Evolutionary conservation across 2,329 filamentous ascomycete genomes (phyloP).

Genomic region (Dothideomycetidae sp.): DNA sequence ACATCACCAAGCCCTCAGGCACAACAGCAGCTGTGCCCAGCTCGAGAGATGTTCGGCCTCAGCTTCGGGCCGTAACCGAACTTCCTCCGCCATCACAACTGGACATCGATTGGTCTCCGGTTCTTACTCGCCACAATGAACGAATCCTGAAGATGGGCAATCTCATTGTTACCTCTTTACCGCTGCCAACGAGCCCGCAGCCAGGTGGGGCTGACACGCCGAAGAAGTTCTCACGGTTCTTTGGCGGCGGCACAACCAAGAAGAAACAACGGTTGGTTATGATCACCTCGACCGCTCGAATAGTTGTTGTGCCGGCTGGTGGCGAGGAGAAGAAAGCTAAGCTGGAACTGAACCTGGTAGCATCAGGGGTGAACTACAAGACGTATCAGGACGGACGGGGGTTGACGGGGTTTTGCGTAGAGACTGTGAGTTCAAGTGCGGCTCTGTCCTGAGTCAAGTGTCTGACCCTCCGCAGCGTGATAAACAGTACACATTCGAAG

Average conservation of each 20-base stretch:
- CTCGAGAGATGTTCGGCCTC: slow-evolving; percentile 35
- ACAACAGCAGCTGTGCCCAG: slow-evolving; percentile 5
- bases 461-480: slow-evolving; percentile 48
- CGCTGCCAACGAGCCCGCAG: slow-evolving; percentile 59
- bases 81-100: slow-evolving; percentile 90
- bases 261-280: slow-evolving; percentile 88
- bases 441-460: background rate
- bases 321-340: slow-evolving; percentile 95
- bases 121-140: slow-evolving; percentile 80
- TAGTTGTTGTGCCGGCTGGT: slow-evolving; percentile 78
- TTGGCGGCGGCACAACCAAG: slow-evolving; percentile 79
- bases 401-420: slow-evolving; percentile 74
- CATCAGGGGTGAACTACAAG: slow-evolving; percentile 61
- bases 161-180: slow-evolving; percentile 66
- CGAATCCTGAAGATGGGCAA: slow-evolving; percentile 91
- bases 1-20: slow-evolving; percentile 4
- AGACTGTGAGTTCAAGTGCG: slow-evolving; percentile 56
- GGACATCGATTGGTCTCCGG: slow-evolving; percentile 97
- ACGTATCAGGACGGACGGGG: slow-evolving; percentile 77
- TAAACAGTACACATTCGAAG: slow-evolving; percentile 85
- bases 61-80: slow-evolving; percentile 79
- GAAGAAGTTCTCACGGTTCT: slow-evolving; percentile 86
- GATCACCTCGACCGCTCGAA: slow-evolving; percentile 80
- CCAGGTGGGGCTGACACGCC: slow-evolving; percentile 44
- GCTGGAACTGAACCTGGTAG: slow-evolving; percentile 72